phyloP scores from a whole-genome alignment of 2,329 filamentous ascomycete species.

The Exserohilum rostratum region DNA sequence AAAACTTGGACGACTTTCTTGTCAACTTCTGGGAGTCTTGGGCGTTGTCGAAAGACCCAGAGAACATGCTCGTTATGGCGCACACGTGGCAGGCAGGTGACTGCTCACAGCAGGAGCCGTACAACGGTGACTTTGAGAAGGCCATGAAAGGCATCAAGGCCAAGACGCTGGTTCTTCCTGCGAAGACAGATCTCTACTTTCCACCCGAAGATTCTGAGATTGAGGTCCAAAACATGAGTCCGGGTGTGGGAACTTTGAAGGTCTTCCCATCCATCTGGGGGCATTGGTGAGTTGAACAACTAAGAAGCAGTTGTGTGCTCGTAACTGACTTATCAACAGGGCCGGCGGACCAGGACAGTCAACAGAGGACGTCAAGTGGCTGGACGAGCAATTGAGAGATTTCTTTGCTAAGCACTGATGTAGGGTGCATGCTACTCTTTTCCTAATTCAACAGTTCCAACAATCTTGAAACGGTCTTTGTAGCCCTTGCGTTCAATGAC shows the following conservation, averaged over 20 bases:
- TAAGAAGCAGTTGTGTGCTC: background rate
- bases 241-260: slow-evolving; percentile 61
- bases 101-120: slow-evolving; percentile 70
- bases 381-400: slow-evolving; percentile 65
- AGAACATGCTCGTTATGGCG: slow-evolving; percentile 76
- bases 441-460: slow-evolving; percentile 23
- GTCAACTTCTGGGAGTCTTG: slow-evolving; percentile 76
- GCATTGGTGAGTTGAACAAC: slow-evolving; percentile 55
- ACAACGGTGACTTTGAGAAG: slow-evolving; percentile 68
- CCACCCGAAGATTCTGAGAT: slow-evolving; percentile 80
- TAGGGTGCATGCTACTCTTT: slow-evolving; percentile 3
- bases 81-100: slow-evolving; percentile 80
- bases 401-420: slow-evolving; percentile 54
- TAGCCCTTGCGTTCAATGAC: slow-evolving; percentile 36
- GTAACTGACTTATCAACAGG: slow-evolving; percentile 51
- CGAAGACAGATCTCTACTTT: slow-evolving; percentile 80
- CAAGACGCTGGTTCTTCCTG: slow-evolving; percentile 72
- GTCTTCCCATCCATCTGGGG: slow-evolving; percentile 69
- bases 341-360: slow-evolving; percentile 75
- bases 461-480: slow-evolving; percentile 32
- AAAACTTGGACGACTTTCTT: slow-evolving; percentile 75
- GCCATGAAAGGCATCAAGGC: slow-evolving; percentile 71
- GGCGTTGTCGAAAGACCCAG: slow-evolving; percentile 75
- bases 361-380: slow-evolving; percentile 72
- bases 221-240: slow-evolving; percentile 69